Evolutionary conservation across 2,329 filamentous ascomycete species (phyloP), one percentile per base, ranked within the genome.

Genomic region (Verticillium tricorpus): DNA sequence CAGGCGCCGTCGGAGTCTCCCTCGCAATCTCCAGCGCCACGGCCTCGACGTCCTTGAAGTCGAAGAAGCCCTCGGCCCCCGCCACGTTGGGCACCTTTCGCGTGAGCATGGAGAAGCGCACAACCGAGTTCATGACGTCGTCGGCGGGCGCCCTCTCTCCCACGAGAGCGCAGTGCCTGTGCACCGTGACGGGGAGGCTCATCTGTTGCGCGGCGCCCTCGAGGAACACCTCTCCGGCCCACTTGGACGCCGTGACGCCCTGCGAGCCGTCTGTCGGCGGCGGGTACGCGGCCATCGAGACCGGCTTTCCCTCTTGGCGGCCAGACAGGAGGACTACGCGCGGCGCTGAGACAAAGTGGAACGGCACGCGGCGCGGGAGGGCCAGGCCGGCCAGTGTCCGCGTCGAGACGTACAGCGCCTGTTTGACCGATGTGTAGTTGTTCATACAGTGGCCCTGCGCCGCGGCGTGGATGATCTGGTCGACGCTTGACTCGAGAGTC

Each of bases 161-260:
- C 11, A 59, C 32, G 22, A 59, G 12, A 25, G 57, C 39, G 39
- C 57, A 59, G 22, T 31, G 31, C 17, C 57, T 28, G 2, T 74
- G 70, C 6, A 75, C 68, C 6, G 59, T 58, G 4, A 73, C 67
- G 1, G 68, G 69, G 7, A 71, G 54, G 9, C 63, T 65, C n/a
- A 64, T 62, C 2, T 57, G 39, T 3, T 56, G 12, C 19, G 52
- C 57, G 1, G 66, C 61, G 2, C 69, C 70, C 61, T 73, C 70
- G 0, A 77, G 66, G 17, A 70, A 65, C 17, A 60, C 57, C 62
- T 77, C 75, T 8, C 67, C 69, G 1, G 67, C 74, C 75, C 74
- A 77, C 60, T 75, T 74, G 1, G 71, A 67, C 0, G 71, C 67
- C 2, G 68, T 63, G 61, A 74, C 74, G 11, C 74, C 75, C 19